Base-by-base conservation (phyloP, 2,329 filamentous ascomycete species). In the Cladosporium sp. region DNA sequence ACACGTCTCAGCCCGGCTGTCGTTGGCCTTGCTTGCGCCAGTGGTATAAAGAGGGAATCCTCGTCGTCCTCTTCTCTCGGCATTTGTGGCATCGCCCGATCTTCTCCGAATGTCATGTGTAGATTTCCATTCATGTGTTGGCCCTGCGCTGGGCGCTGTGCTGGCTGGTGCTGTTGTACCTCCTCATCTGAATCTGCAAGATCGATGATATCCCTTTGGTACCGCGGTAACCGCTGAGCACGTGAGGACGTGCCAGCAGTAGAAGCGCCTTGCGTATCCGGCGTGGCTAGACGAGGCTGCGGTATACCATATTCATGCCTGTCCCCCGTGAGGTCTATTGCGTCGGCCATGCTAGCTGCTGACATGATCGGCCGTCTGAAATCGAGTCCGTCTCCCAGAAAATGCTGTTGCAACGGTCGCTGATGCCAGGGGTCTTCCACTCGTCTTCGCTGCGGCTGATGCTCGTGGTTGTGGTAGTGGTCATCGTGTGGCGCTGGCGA, bases 311-410 rank as follows among this genome's bases (percentile, higher is more conserved):
- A 56, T 40, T 23, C 59, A 35, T 35, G 65, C 18, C 33, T 64
- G 10, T 44, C 50, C 11, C 55, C 62, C 23, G 53, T 61, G 63
- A 16, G 61, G 40, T 53, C 65, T 59, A 57, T 64, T 56, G 63
- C 62, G 40, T 64, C 44, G 37, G 62, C 64, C 66, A 69, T 33
- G 67, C 71, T 65, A 37, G 72, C 63, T 11, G 73, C 69, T 57
- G 14, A 79, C 76, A 80, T 78, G 18, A 79, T 75, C 1, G 86
- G 86, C 67, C 84, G 78, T 66, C 85, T 78, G 67, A 80, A 84
- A 68, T 88, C 86, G 53, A 81, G 77, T 4, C 85, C 85, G 76
- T 86, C 83, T n/a, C 85, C 82, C 16, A 78, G 73, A 68, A 76
- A 83, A 67, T 80, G 77, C 66, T 67, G 67, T 50, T 65, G 64